Evolutionary conservation across 1,139 yeast species (phyloP).

Genomic region (Protomyces lactucae-debilis): DNA sequence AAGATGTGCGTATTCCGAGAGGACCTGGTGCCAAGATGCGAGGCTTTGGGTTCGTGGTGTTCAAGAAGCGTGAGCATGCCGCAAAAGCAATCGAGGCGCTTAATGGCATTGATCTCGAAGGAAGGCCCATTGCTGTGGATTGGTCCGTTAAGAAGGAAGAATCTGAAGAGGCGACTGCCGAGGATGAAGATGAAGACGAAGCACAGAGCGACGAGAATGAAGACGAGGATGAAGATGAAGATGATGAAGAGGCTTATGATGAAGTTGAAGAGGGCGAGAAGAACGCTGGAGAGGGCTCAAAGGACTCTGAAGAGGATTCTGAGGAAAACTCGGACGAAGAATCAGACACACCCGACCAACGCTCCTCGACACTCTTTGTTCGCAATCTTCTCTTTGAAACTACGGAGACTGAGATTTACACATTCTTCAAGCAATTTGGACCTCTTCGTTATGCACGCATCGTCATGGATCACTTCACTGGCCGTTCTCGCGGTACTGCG

Average conservation of each 20-base stretch:
- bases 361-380: slow-evolving; percentile 58
- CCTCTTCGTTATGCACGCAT: slow-evolving; percentile 89
- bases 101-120: slow-evolving; percentile 72
- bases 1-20: slow-evolving; percentile 84
- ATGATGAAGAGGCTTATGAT: slow-evolving; percentile 34
- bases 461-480: slow-evolving; percentile 78
- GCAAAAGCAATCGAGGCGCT: slow-evolving; percentile 72
- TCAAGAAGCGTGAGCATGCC: slow-evolving; percentile 77
- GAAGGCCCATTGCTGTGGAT: slow-evolving; percentile 90
- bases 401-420: slow-evolving; percentile 66
- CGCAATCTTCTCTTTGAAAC: slow-evolving; percentile 95
- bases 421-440: slow-evolving; percentile 80
- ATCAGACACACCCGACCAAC: slow-evolving; percentile 39
- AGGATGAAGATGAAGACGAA: slow-evolving; percentile 38
- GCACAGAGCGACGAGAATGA: slow-evolving; percentile 37
- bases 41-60: slow-evolving; percentile 92
- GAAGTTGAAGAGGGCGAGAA: slow-evolving; percentile 26
- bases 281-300: slow-evolving; percentile 34
- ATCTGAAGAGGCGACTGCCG: slow-evolving; percentile 51
- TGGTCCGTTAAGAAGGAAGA: slow-evolving; percentile 76
- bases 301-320: slow-evolving; percentile 35
- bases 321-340: slow-evolving; percentile 38
- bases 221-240: slow-evolving; percentile 37
- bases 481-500: slow-evolving; percentile 89
- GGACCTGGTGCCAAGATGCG: slow-evolving; percentile 83